Percentiles rank a stretch among this genome's conserved stretches.
phyloP scores from a whole-genome alignment of 345 rosid genomes.

The Moricandia moricandioides region DNA sequence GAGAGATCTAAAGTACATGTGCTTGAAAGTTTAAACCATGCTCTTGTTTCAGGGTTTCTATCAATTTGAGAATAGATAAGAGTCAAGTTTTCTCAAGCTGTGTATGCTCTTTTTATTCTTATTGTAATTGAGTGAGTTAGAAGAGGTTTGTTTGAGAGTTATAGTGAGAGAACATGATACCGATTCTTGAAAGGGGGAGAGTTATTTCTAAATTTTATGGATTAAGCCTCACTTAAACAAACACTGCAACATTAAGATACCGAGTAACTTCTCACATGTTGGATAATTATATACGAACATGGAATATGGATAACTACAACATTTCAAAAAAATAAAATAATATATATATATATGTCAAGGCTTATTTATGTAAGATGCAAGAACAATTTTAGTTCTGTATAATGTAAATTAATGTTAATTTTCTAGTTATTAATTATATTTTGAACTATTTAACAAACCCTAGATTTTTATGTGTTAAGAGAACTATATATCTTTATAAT shows the following conservation, averaged over 20 bases:
- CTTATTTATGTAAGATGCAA: neutral
- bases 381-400: neutral
- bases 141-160: neutral
- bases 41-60: neutral
- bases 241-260: neutral
- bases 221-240: too few relatives aligned
- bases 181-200: neutral
- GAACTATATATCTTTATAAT: too few relatives aligned
- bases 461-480: too few relatives aligned
- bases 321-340: too few relatives aligned
- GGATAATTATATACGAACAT: neutral
- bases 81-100: neutral
- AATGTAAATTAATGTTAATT: neutral
- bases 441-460: too few relatives aligned
- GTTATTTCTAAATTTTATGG: neutral
- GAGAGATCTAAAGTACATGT: neutral
- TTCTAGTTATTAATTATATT: too few relatives aligned
- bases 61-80: neutral
- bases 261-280: neutral
- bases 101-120: neutral
- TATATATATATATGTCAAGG: neutral
- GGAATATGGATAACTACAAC: neutral
- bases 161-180: neutral
- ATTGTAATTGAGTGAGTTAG: neutral
- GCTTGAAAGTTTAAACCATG: neutral